Base-by-base conservation (phyloP, 2,329 filamentous ascomycete species). In the Gnomoniopsis sp. region DNA sequence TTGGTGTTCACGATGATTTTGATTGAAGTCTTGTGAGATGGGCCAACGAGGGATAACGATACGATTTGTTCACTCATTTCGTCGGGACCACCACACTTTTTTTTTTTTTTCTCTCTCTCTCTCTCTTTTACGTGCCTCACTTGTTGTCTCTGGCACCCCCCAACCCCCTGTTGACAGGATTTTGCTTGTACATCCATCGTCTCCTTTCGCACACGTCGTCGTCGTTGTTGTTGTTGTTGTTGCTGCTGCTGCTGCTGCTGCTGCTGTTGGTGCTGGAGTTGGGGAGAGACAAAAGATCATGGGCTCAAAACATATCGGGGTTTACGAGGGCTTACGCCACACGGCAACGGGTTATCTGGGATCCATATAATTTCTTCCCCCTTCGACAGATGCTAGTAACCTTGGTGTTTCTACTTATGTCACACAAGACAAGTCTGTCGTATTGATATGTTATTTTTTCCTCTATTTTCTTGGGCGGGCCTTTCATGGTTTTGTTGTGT, bases 301-400 rank as follows among this genome's bases (percentile, higher is more conserved):
- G 15, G 47, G 38, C 30, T n/a, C 21, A 22, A 34, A 22, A 49
- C 49, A 21, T 49, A 38, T 33, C 21, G 56, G 52, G 56, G 22
- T 55, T 55, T 34, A 30, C 26, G 26, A n/a, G 26, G 26, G 26
- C 26, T 30, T 30, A 8, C 26, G 55, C 58, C 46, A 47, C 50
- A 51, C 58, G 58, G 58, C 49, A 58, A 54, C 36, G 54, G 38
- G 43, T 34, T 21, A 47, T 17, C 46, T 50, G 26, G 58, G 55
- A 48, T 43, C 30, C 36, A 17, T 15, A 58, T 55, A 47, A 23
- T 15, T 38, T 22, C 50, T 30, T 52, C 22, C n/a, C n/a, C n/a
- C n/a, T 14, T 48, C 34, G 8, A 21, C 17, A 30, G 57, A 52
- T 56, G 49, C 41, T 36, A 56, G 44, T 43, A 38, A 34, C 58